Percentiles rank a stretch among this genome's conserved stretches.
Evolutionary conservation across 2,329 filamentous ascomycete species (phyloP).

Genomic region (Neofusicoccum ribis): DNA sequence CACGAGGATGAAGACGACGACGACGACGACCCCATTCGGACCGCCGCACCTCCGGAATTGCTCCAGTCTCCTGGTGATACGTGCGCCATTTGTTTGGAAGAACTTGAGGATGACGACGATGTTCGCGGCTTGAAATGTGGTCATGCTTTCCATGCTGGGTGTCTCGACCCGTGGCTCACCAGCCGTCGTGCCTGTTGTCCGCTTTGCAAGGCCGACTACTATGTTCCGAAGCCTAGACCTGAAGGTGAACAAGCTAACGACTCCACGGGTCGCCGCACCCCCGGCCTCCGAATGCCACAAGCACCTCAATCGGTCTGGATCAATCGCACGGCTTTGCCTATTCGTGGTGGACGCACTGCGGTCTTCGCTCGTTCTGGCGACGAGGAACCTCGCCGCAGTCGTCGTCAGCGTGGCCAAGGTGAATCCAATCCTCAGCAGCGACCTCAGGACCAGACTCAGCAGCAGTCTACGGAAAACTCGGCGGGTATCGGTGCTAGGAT

Average conservation of each 20-base stretch:
- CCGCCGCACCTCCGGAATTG: slow-evolving; percentile 77
- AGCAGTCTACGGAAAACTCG: neutral
- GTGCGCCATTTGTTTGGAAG: slow-evolving; percentile 95
- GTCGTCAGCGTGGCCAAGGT: neutral
- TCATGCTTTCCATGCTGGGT: slow-evolving; percentile 96
- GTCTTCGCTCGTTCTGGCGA: slow-evolving; percentile 24
- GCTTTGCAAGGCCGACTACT: slow-evolving; percentile 97
- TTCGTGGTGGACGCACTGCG: slow-evolving; percentile 35
- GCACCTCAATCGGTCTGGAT: slow-evolving; percentile 36
- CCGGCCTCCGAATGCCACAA: slow-evolving; percentile 31
- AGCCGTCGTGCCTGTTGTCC: slow-evolving; percentile 93
- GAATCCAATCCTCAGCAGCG: slow-evolving; percentile 25
- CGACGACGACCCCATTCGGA: slow-evolving; percentile 78
- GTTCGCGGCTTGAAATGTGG: slow-evolving; percentile 91
- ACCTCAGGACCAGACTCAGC: neutral
- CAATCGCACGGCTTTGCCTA: slow-evolving; percentile 31
- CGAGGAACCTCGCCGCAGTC: neutral
- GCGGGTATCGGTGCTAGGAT: slow-evolving; percentile 22
- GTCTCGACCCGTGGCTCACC: slow-evolving; percentile 95
- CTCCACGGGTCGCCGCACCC: slow-evolving; percentile 30
- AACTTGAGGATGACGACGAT: slow-evolving; percentile 91
- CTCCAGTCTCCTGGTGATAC: slow-evolving; percentile 82
- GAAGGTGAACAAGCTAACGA: slow-evolving; percentile 48
- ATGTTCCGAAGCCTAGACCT: slow-evolving; percentile 84
- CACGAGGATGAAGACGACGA: slow-evolving; percentile 63